phyloP scores from a whole-genome alignment of 2,329 filamentous ascomycete species.

The Geoglossum cookeanum region DNA sequence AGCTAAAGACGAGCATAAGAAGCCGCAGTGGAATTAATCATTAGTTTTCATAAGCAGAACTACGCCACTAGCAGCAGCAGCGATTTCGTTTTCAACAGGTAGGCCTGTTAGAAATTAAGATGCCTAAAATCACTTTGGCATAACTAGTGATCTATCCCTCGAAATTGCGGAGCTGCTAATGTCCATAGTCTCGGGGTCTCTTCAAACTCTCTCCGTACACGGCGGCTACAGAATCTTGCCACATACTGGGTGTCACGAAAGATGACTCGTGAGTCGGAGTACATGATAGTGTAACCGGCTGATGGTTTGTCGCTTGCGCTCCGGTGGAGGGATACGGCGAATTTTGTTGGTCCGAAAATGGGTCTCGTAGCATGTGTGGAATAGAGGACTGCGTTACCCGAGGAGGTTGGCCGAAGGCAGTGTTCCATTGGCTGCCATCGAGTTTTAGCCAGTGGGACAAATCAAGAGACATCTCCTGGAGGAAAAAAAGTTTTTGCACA shows the following conservation, averaged over 20 bases:
- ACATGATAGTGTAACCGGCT: slow-evolving; percentile 33
- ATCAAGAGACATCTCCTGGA: neutral
- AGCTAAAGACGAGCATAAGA: neutral
- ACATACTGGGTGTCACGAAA: slow-evolving; percentile 53
- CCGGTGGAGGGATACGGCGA: slow-evolving; percentile 24
- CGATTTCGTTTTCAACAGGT: neutral
- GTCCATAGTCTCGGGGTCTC: slow-evolving; percentile 2
- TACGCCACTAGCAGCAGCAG: neutral
- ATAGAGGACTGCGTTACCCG: neutral
- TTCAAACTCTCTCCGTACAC: slow-evolving; percentile 4
- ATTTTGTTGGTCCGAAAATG: slow-evolving; percentile 18
- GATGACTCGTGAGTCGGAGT: slow-evolving; percentile 26
- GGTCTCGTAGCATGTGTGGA: neutral
- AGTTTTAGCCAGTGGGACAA: slow-evolving; percentile 13
- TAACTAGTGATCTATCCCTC: neutral
- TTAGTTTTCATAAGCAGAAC: neutral
- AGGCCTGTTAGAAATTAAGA: neutral
- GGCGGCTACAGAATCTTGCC: slow-evolving; percentile 51
- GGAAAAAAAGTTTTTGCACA: slow-evolving; percentile 5
- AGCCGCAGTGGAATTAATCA: neutral
- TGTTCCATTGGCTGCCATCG: slow-evolving; percentile 66
- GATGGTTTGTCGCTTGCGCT: slow-evolving; percentile 5
- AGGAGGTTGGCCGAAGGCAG: slow-evolving; percentile 63
- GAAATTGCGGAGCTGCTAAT: neutral
- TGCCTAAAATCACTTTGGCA: neutral